Evolutionary conservation across 2,329 filamentous ascomycete species (phyloP), one percentile per base, ranked within the genome.

Genomic region (Botrytis squamosa): DNA sequence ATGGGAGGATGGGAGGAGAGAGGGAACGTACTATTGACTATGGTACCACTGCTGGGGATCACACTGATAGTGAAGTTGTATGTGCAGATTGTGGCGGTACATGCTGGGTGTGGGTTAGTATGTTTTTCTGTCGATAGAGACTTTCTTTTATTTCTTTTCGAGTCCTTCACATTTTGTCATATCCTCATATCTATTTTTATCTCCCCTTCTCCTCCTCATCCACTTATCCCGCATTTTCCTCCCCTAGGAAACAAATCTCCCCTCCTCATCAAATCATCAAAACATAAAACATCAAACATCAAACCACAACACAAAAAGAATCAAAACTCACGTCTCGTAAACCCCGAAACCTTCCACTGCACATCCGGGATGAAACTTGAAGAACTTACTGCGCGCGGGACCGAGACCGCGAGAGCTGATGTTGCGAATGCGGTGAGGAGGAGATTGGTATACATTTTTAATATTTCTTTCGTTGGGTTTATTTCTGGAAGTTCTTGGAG

Each of bases 311-410:
- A 3, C 6, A 44, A 40, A 62, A 40, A 36, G 42, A 52, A 70
- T 25, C 16, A 7, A 49, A 10, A 71, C 46, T 18, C n/a, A 76
- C 75, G 36, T 62, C 75, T 72, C 52, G 70, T 74, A 22, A 77
- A 75, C 42, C 60, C 42, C 4, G 55, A 63, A 12, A 76, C 64
- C 20, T 66, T 75, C 75, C 75, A 77, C 18, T 42, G 33, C 25
- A 66, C 49, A 42, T 52, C 46, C 1, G 64, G 57, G 16, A 75
- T 49, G 6, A 36, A 44, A 7, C 8, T 59, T 1, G 49, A 40
- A 1, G 36, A 52, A 38, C 1, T 25, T 16, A 33, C 38, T 52
- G 22, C 46, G 20, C 64, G 46, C 3, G 68, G 36, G 44, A 73
- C 29, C 4, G 71, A 70, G 38, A 55, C 60, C 3, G 74, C 33